A percentile compares a stretch with the other conserved stretches of the same genome.
Evolutionary conservation across 164 flowering plant species (phyloP).

Genomic region (Macadamia integrifolia): DNA sequence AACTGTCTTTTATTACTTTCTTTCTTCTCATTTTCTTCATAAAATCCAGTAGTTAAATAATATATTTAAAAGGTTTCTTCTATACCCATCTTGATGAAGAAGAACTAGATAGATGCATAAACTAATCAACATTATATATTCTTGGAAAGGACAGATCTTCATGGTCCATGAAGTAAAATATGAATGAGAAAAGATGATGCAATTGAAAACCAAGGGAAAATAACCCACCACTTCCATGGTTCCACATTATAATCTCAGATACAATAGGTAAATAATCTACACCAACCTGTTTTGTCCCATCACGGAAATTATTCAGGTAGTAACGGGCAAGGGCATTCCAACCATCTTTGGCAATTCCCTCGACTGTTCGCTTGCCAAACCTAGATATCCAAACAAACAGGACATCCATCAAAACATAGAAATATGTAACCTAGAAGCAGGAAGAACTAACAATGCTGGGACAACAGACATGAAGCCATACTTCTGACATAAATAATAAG

Average conservation of each 20-base stretch:
- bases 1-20: too few relatives aligned
- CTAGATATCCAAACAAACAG: constrained; percentile 31
- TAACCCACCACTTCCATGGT: not conserved
- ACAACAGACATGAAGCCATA: too few relatives aligned
- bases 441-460: too few relatives aligned
- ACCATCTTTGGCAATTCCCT: constrained; percentile 78
- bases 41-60: too few relatives aligned
- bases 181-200: not conserved
- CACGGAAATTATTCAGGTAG: constrained; percentile 85
- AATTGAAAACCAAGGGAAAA: not conserved
- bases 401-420: not conserved
- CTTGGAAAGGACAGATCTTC: not conserved
- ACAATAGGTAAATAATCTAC: not conserved
- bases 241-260: not conserved
- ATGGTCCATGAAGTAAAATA: not conserved
- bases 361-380: constrained; percentile 71
- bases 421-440: not conserved
- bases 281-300: constrained; percentile 88
- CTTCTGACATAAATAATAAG: too few relatives aligned
- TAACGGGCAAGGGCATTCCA: constrained; percentile 78
- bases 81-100: not conserved
- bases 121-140: not conserved
- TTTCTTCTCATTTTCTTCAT: too few relatives aligned
- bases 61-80: not conserved
- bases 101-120: not conserved